Conservation (phyloP, 1,139 yeast genomes). For the Blastobotrys raffinosifermentans region DNA sequence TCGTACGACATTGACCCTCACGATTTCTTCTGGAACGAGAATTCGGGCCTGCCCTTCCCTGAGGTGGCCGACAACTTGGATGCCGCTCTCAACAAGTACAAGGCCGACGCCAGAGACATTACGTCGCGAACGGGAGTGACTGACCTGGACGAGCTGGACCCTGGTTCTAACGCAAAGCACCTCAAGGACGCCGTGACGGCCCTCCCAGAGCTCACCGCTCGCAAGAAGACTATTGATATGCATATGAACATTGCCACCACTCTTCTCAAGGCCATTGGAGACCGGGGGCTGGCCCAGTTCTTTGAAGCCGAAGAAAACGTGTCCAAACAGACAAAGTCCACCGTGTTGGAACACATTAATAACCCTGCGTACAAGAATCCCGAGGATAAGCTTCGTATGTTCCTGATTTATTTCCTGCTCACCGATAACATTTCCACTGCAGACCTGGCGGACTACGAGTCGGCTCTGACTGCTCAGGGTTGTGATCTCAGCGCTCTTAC, state of each 20-base stretch:
- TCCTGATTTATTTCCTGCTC: constrained; percentile 60
- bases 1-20: constrained; percentile 83
- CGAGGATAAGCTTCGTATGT: constrained; percentile 80
- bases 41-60: constrained; percentile 88
- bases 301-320: constrained; percentile 83
- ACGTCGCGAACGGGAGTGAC: constrained; percentile 74
- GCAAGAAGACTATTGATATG: constrained; percentile 85
- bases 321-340: constrained; percentile 41
- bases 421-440: constrained; percentile 51
- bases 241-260: constrained; percentile 95
- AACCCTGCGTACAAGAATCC: constrained; percentile 44
- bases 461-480: constrained; percentile 53
- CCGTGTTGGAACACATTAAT: constrained; percentile 37
- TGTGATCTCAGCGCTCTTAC: constrained; percentile 60
- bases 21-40: constrained; percentile 86
- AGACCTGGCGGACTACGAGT: constrained; percentile 62
- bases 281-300: constrained; percentile 78
- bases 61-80: constrained; percentile 97
- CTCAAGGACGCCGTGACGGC: constrained; percentile 84
- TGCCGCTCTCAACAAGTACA: constrained; percentile 69
- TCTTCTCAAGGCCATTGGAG: constrained; percentile 73
- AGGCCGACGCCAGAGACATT: constrained; percentile 79
- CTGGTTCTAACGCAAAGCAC: constrained; percentile 56
- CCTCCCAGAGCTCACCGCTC: constrained; percentile 83
- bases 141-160: constrained; percentile 51